Base-by-base conservation (phyloP, 495 filamentous ascomycete genomes). In the Penicillium riverlandense region DNA sequence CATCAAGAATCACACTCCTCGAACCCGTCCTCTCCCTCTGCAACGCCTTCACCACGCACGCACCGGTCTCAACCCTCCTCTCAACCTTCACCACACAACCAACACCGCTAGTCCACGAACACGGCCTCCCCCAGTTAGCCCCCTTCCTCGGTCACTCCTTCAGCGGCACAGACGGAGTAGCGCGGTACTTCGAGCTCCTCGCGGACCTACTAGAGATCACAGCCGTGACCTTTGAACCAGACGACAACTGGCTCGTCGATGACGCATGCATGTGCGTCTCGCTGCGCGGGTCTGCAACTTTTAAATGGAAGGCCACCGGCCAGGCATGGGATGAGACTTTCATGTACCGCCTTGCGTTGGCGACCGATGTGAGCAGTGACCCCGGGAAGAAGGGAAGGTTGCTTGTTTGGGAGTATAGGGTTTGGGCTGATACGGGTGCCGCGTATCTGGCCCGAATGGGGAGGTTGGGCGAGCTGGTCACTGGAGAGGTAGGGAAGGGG, bases 381-480 rank as follows among this genome's bases (percentile, higher is more conserved):
- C 47, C 5, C 0, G 45, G 22, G 10, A 51, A 41, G 6, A 39
- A 33, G 12, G 50, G 54, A 15, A 40, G 44, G 40, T 38, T 62
- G 11, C 76, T 69, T 53, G 63, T 83, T 9, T 48, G 46, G 15
- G 67, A 63, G 44, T 84, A 79, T 61, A 65, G 73, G 46, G 65
- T 83, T 31, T 84, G 80, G 80, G 80, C 77, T 27, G 80, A 84
- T 68, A 76, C 77, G 3, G 80, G 79, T 9, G 79, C 79, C 27
- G 77, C 76, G 14, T 81, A 78, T 67, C 60, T 83, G 44, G 80
- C 80, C 13, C 61, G 67, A 33, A 44, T 52, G 30, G 79, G 78
- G 40, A 43, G 57, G 47, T 61, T 80, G 50, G 45, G 47, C 27
- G 48, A 50, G 36, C 29, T 51, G 13, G 28, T 40, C 22, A 30